These are phyloP conservation scores for Botrytis paeoniae DNA, from an alignment of 2,329 filamentous ascomycete genomes.

Conservation along the genomic window DNA sequence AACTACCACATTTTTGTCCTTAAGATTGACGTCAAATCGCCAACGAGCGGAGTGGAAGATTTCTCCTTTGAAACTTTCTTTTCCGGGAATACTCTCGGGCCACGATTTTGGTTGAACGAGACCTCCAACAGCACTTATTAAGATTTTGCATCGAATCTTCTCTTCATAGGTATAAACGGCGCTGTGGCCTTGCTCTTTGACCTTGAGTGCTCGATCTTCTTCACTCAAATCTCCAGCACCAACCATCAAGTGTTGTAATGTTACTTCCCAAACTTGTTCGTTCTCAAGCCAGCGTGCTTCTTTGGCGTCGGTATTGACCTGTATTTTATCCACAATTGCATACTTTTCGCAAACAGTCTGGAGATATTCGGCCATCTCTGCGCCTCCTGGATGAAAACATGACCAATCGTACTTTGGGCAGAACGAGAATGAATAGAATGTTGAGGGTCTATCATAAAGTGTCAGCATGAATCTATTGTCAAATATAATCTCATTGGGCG, in stretches of 20 bases:
- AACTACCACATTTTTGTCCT: constrained; percentile 54
- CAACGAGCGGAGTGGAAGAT: constrained; percentile 57
- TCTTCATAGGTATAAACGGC: constrained; percentile 52
- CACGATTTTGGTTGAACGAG: constrained; percentile 53
- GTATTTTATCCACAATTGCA: constrained; percentile 54
- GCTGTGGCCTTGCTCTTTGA: constrained; percentile 43
- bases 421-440: constrained; percentile 60
- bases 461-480: neutral
- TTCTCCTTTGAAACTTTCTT: constrained; percentile 52
- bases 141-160: constrained; percentile 51
- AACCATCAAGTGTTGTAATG: constrained; percentile 48
- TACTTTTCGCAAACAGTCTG: constrained; percentile 52
- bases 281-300: constrained; percentile 51
- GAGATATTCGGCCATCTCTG: constrained; percentile 57
- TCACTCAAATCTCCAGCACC: constrained; percentile 52
- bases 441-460: constrained; percentile 45
- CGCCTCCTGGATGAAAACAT: constrained; percentile 55
- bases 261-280: constrained; percentile 54
- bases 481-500: neutral
- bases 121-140: constrained; percentile 53
- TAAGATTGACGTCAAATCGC: constrained; percentile 51
- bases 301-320: constrained; percentile 56
- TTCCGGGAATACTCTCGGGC: constrained; percentile 50
- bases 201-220: constrained; percentile 45
- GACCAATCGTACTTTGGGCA: constrained; percentile 59